Evolutionary conservation across 2,329 filamentous ascomycete species (phyloP).

Genomic region (Rutstroemia sp.): DNA sequence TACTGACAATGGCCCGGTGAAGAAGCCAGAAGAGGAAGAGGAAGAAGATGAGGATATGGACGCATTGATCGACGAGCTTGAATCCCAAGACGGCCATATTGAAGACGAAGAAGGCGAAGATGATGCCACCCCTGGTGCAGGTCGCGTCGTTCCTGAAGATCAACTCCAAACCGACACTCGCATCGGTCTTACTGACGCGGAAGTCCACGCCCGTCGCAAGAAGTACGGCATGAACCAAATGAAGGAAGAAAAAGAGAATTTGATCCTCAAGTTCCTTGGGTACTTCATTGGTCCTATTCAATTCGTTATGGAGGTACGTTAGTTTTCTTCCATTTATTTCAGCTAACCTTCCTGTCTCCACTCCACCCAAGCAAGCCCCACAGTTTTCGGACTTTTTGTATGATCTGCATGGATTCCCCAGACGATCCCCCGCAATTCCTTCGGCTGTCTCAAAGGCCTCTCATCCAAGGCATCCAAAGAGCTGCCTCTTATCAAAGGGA

Average conservation of each 20-base stretch:
- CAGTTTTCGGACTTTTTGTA: neutral
- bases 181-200: slow-evolving; percentile 62
- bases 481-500: neutral
- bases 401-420: slow-evolving; percentile 5
- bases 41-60: slow-evolving; percentile 82
- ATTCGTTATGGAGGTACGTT: slow-evolving; percentile 81
- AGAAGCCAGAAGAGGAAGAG: slow-evolving; percentile 40
- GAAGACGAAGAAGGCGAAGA: slow-evolving; percentile 54
- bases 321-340: slow-evolving; percentile 10
- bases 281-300: slow-evolving; percentile 88
- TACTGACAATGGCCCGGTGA: slow-evolving; percentile 30
- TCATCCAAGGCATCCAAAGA: neutral
- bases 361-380: neutral
- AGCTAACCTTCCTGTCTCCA: slow-evolving; percentile 9
- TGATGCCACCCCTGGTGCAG: slow-evolving; percentile 44
- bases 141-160: slow-evolving; percentile 61
- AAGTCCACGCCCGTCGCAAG: slow-evolving; percentile 56
- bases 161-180: slow-evolving; percentile 70
- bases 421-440: neutral
- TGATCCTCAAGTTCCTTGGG: slow-evolving; percentile 71
- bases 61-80: slow-evolving; percentile 78
- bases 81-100: slow-evolving; percentile 67
- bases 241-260: slow-evolving; percentile 84
- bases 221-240: slow-evolving; percentile 82
- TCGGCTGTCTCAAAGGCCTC: neutral